These are phyloP conservation scores for Mallotus nudiflorus DNA, from an alignment of 345 rosid species.

Conservation along the genomic window DNA sequence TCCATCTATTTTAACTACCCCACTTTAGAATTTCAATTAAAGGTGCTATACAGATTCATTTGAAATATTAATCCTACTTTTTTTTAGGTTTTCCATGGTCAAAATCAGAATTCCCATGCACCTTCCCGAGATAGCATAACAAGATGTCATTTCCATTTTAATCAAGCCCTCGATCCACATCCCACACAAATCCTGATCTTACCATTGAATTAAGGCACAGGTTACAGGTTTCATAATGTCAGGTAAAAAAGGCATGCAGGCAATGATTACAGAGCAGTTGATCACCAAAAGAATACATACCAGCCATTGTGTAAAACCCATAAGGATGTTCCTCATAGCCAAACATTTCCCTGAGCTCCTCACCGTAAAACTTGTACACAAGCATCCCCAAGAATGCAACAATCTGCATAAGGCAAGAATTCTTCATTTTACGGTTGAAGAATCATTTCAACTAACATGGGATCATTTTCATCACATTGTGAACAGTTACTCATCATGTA, in stretches of 20 bases:
- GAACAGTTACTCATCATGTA: too few relatives aligned
- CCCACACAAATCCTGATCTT: neutral
- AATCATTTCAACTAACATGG: too few relatives aligned
- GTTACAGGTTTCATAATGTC: neutral
- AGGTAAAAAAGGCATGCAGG: constrained; percentile 5
- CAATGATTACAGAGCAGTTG: neutral
- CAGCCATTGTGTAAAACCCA: constrained; percentile 95
- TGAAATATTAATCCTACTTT: neutral
- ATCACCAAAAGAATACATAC: constrained; percentile 35
- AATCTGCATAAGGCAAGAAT: constrained; percentile 51
- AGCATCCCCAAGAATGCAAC: constrained; percentile 91
- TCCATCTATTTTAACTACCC: neutral
- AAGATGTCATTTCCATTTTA: neutral
- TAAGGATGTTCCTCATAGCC: constrained; percentile 99
- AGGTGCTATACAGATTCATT: neutral
- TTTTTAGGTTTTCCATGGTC: neutral
- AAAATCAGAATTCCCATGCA: neutral
- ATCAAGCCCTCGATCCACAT: neutral
- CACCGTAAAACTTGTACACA: constrained; percentile 94
- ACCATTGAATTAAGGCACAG: neutral
- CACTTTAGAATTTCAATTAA: neutral
- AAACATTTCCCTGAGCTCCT: constrained; percentile 94
- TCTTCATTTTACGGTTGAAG: too few relatives aligned
- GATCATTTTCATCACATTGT: too few relatives aligned
- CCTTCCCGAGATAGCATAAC: neutral